Evolutionary conservation across 805 yeast genomes (phyloP), one percentile per base, ranked within the genome.

Genomic region (Kregervanrija pseudodelftensis): DNA sequence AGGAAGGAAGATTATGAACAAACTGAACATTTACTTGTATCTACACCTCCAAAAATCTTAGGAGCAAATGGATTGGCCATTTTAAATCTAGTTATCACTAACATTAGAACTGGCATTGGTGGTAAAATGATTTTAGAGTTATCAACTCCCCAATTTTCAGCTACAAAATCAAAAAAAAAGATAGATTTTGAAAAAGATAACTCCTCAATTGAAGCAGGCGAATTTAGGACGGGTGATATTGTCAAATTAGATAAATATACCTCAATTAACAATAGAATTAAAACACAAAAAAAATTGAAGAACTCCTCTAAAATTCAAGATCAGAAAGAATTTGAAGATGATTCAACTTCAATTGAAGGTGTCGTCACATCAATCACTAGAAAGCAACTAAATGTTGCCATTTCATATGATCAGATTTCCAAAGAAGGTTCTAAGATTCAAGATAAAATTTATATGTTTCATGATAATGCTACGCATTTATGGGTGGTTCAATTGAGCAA

Each of bases 41-140:
- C 74, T 0, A 61, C 75, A 11, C 66, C 91, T 1, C 79, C 89
- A 1, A 82, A 82, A 57, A 71, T 72, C 44, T 68, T 91, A n/a
- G 83, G 83, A 0, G 64, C 68, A 10, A 70, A 76, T 42, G 97
- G 96, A 0, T 66, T 85, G 22, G 97, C 97, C 0, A 68, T 87
- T 4, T 60, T 80, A 40, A 85, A 89, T 60, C 66, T 91, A 40
- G 59, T 66, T 0, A 65, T 83, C 11, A 72, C 73, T n/a, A 77
- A 79, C 44, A 63, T 85, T 2, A 69, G 83, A 44, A 83, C 90
- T 0, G 95, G 95, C 0, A 65, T 87, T 9, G 95, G 87, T 12
- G 96, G 96, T 2, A 77, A 80, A 46, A 68, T 79, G 1, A 67
- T 82, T 5, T 53, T 87, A 11, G 95, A 87, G 50, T 62, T 91